A percentile compares a stretch with the other conserved stretches of the same genome.
These are phyloP conservation scores for Xenoacremonium recifei DNA, from an alignment of 2,329 filamentous ascomycete species.

Conservation along the genomic window DNA sequence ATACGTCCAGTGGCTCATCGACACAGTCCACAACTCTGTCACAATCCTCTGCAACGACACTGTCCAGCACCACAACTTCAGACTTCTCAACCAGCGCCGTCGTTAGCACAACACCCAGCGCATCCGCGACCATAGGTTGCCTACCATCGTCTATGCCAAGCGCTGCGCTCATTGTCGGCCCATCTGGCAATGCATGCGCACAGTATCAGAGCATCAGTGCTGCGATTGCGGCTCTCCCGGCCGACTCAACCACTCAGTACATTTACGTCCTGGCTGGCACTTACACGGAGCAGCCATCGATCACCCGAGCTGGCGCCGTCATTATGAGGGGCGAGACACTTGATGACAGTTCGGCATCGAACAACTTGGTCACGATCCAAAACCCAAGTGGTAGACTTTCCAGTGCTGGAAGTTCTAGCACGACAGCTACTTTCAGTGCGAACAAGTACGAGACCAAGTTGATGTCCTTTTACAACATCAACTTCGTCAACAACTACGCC, in stretches of 20 bases:
- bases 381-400: slow-evolving; percentile 14
- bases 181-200: slow-evolving; percentile 35
- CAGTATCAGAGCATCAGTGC: slow-evolving; percentile 42
- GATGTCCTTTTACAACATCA: slow-evolving; percentile 29
- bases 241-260: slow-evolving; percentile 34
- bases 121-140: no score
- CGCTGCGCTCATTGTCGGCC: slow-evolving; percentile 38
- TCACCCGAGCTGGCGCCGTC: slow-evolving; percentile 38
- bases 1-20: no score
- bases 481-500: slow-evolving; percentile 22
- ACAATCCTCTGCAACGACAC: no score
- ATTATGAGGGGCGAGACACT: slow-evolving; percentile 48
- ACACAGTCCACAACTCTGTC: no score
- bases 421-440: slow-evolving; percentile 24
- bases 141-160: slow-evolving; percentile 19
- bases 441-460: slow-evolving; percentile 28
- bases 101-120: no score
- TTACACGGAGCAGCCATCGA: slow-evolving; percentile 39
- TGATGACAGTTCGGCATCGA: slow-evolving; percentile 39
- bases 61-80: slow-evolving; percentile 3
- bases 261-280: slow-evolving; percentile 44
- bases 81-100: no score
- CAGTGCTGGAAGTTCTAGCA: slow-evolving; percentile 11
- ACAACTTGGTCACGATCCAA: slow-evolving; percentile 56
- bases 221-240: slow-evolving; percentile 31